A percentile compares a stretch with the other conserved stretches of the same genome.
Evolutionary conservation across 495 filamentous ascomycete species (phyloP).

Genomic region (Neurospora terricola): DNA sequence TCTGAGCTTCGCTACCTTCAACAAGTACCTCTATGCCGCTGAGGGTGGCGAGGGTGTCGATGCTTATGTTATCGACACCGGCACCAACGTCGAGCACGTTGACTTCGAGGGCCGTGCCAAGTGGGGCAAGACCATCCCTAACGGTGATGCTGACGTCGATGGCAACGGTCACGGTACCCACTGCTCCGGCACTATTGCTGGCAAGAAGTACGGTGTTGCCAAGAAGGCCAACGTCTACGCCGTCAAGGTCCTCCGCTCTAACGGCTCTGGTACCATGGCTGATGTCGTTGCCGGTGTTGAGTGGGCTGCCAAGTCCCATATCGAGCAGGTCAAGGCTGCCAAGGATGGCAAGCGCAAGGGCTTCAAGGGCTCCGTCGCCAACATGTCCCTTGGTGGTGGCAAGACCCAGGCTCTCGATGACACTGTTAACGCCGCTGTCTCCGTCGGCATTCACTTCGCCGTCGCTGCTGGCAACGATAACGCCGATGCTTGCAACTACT

Average conservation of each 20-base stretch:
- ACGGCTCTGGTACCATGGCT: slow-evolving; percentile 96
- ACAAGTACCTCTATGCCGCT: slow-evolving; percentile 90
- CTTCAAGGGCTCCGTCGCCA: slow-evolving; percentile 98
- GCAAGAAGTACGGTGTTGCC: slow-evolving; percentile 97
- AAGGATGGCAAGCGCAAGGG: slow-evolving; percentile 80
- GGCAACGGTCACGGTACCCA: slow-evolving; percentile 99
- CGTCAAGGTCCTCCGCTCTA: slow-evolving; percentile 95
- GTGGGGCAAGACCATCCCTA: slow-evolving; percentile 95
- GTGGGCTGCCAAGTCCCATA: slow-evolving; percentile 75
- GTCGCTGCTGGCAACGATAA: slow-evolving; percentile 99
- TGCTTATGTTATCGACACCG: slow-evolving; percentile 97
- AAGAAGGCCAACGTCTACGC: slow-evolving; percentile 97
- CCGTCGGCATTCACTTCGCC: slow-evolving; percentile 88
- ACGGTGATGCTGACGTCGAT: slow-evolving; percentile 74
- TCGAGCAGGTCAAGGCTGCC: slow-evolving; percentile 59
- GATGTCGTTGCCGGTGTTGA: slow-evolving; percentile 98
- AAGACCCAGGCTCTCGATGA: slow-evolving; percentile 84
- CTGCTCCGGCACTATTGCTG: slow-evolving; percentile 95
- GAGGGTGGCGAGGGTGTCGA: slow-evolving; percentile 97
- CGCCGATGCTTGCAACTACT: slow-evolving; percentile 98
- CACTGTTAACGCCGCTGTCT: slow-evolving; percentile 88
- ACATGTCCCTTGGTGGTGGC: slow-evolving; percentile 97
- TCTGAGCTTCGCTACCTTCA: slow-evolving; percentile 84
- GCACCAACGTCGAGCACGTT: slow-evolving; percentile 85
- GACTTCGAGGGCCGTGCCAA: slow-evolving; percentile 93